A percentile compares a stretch with the other conserved stretches of the same genome.
phyloP scores from a whole-genome alignment of 768 basidiomycete species.

The Dentipellis fragilis region DNA sequence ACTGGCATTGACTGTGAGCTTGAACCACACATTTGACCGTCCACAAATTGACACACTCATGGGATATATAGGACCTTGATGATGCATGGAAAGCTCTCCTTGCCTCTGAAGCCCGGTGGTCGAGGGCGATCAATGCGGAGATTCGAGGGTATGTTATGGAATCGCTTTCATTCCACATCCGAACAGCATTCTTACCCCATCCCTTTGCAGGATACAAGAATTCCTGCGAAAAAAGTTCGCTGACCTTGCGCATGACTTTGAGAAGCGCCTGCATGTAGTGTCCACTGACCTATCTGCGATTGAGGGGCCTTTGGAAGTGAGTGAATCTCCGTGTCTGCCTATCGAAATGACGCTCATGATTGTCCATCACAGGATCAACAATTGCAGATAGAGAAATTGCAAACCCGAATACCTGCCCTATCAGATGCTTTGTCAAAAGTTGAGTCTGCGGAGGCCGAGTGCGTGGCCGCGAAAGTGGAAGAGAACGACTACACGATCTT shows the following conservation, averaged over 20 bases:
- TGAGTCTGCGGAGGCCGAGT: constrained; percentile 59
- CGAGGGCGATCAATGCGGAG: constrained; percentile 77
- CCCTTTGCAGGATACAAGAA: constrained; percentile 63
- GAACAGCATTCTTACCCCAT: neutral
- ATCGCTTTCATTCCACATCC: neutral
- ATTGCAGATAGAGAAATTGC: constrained; percentile 50
- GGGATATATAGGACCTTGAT: constrained; percentile 55
- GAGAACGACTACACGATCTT: constrained; percentile 95
- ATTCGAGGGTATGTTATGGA: constrained; percentile 64
- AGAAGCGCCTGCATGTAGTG: constrained; percentile 52
- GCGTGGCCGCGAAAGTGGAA: constrained; percentile 82
- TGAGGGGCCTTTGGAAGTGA: constrained; percentile 68
- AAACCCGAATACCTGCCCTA: constrained; percentile 58
- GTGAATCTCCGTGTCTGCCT: neutral
- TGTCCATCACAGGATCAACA: constrained; percentile 56
- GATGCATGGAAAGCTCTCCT: constrained; percentile 66
- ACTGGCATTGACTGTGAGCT: constrained; percentile 44
- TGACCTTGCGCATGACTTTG: constrained; percentile 66
- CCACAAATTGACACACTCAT: neutral
- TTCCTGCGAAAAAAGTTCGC: constrained; percentile 69
- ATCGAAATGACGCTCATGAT: neutral
- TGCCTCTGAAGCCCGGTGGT: constrained; percentile 64
- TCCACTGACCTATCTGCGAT: constrained; percentile 66
- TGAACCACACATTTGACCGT: neutral
- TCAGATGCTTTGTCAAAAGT: constrained; percentile 46